Evolutionary conservation across 805 yeast species (phyloP), one percentile per base, ranked within the genome.

Genomic region (Nakazawaea wyomingensis): DNA sequence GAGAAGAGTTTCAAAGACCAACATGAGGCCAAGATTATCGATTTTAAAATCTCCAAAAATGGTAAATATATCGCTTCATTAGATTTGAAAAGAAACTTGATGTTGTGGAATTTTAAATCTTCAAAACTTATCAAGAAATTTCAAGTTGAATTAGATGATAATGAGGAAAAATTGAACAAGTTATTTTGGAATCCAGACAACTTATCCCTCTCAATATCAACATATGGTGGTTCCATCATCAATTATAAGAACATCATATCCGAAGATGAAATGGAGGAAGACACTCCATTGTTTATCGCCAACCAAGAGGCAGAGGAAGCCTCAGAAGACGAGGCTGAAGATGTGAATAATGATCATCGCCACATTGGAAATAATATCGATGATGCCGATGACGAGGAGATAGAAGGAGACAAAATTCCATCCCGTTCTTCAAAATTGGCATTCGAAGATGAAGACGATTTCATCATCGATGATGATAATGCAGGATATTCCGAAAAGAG

Each of bases 391-490:
- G 32, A 43, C 29, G 50, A 40, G 14, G 53, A 52, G 6, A 53
- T 52, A 9, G 59, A 43, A n/a, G 55, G 50, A 3, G 46, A 24
- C 11, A 38, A 11, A 9, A 7, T 22, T 4, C 29, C 26, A 8
- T 4, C 26, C 2, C 19, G 22, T 14, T 9, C 14, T 14, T 9
- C 14, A 9, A 40, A 34, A 13, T 40, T 27, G 22, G 41, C 45
- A 5, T 70, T 57, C 21, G 73, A 58, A 21, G 64, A 62, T 35
- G 71, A 72, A 45, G 77, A 72, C 37, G 78, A 75, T 38, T 78
- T 78, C 57, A 71, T 76, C 20, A 78, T 75, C 21, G 89, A 82
- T 54, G 88, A 78, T 49, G 87, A 80, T 39, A 78, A 74, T 5
- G 74, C 70, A 11, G 80, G 78, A 1, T 70, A 71, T 48, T 38